These are phyloP conservation scores for Antitrichia curtipendula DNA, from an alignment of 225 moss, liverwort and hornwort species.

Conservation along the genomic window DNA sequence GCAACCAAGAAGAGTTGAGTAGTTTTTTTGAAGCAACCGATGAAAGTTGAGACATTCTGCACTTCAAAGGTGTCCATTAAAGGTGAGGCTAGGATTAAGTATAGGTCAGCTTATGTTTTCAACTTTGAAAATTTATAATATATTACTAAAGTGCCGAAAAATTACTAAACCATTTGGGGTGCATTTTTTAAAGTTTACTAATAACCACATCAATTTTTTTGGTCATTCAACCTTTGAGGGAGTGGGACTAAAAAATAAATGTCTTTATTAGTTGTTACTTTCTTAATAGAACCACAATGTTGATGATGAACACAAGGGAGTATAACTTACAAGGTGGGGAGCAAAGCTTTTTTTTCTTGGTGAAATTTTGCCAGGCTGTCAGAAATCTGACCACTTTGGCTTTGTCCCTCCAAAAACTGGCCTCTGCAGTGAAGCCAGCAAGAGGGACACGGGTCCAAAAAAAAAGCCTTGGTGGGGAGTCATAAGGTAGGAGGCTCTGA, in stretches of 20 bases:
- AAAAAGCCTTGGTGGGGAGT: too few species aligned
- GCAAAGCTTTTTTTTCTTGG: too few species aligned
- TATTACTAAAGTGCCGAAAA: not conserved
- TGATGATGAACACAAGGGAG: not conserved
- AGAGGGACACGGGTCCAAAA: too few species aligned
- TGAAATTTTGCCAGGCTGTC: too few species aligned
- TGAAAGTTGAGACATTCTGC: not conserved
- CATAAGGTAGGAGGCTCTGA: too few species aligned
- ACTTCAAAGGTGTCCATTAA: not conserved
- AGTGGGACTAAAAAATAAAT: too few species aligned
- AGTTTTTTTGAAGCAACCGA: not conserved
- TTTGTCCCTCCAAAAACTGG: too few species aligned
- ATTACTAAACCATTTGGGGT: not conserved
- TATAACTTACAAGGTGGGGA: too few species aligned
- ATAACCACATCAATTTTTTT: not conserved
- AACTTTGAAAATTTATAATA: not conserved
- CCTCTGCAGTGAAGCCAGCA: too few species aligned
- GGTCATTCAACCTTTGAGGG: not conserved
- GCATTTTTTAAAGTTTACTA: not conserved
- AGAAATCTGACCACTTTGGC: too few species aligned
- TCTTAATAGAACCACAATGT: not conserved
- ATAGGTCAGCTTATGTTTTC: not conserved
- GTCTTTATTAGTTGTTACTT: not conserved
- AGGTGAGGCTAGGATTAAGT: not conserved
- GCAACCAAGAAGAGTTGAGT: fast-evolving